Base-by-base conservation (phyloP, 202 grass and related monocot species). In the Eragrostis tef region DNA sequence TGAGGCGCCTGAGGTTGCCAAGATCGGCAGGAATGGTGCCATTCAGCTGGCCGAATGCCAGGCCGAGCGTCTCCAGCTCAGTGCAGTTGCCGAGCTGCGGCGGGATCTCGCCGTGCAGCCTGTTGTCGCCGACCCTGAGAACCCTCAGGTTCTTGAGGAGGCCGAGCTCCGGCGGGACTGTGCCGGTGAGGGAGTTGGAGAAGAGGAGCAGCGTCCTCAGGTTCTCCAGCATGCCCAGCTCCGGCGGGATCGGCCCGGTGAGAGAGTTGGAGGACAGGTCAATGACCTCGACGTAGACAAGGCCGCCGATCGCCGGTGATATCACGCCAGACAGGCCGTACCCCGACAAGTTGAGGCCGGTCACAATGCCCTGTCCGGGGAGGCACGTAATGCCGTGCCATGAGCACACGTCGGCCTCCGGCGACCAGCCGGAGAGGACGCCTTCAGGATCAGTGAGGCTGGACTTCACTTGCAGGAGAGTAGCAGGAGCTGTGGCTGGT, bases 181-280 rank as follows among this genome's bases (percentile, higher is more conserved):
- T 27, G 65, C 95, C 88, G 41, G 85, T 88, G 71, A 98, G 85
- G 42, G 62, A 76, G 77, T 98, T 98, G 74, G 95, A 94, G 92
- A 90, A 94, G 70, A 98, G 90, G 39, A 91, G 79, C 87, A 95
- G 54, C 26, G 74, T 82, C 81, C 70, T 91, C 71, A 98, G 87
- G 77, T 88, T 93, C 58, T 79, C 52, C 79, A 98, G 85, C 87
- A 74, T 80, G 27, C 88, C 87, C 27, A 98, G 64, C 77, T 89
- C 92, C 22, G 60, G 39, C 8, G 95, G 92, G 75, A 98, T 87
- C 9, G 73, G 48, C 47, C 92, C 95, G 24, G 90, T 71, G 64
- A 98, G 85, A 41, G 83, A 87, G 72, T 98, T 95, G 31, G 95
- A 98, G 31, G 95, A 98, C 27, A 98, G 5, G 45, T 98, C 95